These are phyloP conservation scores for Lactarius indigo DNA, from an alignment of 768 basidiomycete genomes.

Conservation along the genomic window DNA sequence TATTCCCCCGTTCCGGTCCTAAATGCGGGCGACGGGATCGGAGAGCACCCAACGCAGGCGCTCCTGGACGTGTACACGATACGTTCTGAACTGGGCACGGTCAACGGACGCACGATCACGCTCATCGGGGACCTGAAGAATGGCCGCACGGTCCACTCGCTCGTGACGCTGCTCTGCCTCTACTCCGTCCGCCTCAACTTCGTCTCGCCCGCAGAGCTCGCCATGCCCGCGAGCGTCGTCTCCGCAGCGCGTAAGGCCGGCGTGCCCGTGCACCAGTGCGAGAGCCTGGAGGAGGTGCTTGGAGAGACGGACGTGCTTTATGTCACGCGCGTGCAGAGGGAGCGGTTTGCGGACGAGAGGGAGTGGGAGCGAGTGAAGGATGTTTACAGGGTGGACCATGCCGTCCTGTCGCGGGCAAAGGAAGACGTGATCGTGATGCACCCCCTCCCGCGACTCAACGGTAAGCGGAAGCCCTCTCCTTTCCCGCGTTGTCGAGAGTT, in stretches of 20 bases:
- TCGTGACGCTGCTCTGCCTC: constrained; percentile 86
- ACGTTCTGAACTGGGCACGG: constrained; percentile 95
- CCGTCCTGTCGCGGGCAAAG: constrained; percentile 88
- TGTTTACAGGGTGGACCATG: constrained; percentile 90
- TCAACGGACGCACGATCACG: constrained; percentile 93
- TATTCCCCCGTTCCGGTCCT: constrained; percentile 93
- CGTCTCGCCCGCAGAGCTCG: constrained; percentile 79
- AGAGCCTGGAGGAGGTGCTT: constrained; percentile 88
- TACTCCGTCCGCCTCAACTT: constrained; percentile 96
- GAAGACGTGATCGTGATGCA: constrained; percentile 99
- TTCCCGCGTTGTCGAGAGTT: constrained; percentile 7
- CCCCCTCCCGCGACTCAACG: constrained; percentile 91
- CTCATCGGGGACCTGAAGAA: constrained; percentile 96
- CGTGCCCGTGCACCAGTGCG: constrained; percentile 71
- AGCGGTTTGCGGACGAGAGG: constrained; percentile 74
- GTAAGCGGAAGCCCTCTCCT: constrained; percentile 37
- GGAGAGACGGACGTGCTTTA: constrained; percentile 94
- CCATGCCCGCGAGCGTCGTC: constrained; percentile 88
- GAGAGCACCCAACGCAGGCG: constrained; percentile 97
- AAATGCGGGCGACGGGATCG: constrained; percentile 96
- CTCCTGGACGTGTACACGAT: constrained; percentile 90
- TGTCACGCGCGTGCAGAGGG: constrained; percentile 94
- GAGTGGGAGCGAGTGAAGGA: constrained; percentile 94
- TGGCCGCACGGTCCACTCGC: constrained; percentile 94
- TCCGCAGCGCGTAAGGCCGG: constrained; percentile 81